Percentiles rank a stretch among this genome's conserved stretches.
Evolutionary conservation across 257 asterid genomes (phyloP).

Genomic region (Jacaranda mimosifolia): DNA sequence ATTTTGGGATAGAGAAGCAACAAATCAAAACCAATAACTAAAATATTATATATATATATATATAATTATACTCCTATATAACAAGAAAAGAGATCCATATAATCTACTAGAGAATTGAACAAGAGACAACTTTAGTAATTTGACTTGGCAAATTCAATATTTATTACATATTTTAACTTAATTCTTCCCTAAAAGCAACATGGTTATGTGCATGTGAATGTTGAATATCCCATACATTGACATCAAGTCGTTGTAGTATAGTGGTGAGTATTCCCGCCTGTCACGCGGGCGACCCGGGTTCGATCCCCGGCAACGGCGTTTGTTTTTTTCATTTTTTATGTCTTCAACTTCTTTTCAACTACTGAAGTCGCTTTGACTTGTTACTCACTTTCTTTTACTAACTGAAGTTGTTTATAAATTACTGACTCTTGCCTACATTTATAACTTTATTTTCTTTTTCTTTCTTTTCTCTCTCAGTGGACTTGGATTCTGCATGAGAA

Average conservation of each 20-base stretch:
- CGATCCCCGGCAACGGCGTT: conserved; percentile 97
- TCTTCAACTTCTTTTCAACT: background rate
- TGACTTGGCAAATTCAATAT: too few species aligned
- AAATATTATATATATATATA: too few species aligned
- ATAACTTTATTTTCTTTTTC: background rate
- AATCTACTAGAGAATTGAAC: too few species aligned
- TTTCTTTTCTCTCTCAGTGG: background rate
- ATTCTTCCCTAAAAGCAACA: too few species aligned
- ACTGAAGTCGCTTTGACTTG: background rate
- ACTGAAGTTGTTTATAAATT: background rate
- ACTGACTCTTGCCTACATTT: background rate
- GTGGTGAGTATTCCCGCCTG: conserved; percentile 99
- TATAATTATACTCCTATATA: too few species aligned
- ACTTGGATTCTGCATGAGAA: background rate
- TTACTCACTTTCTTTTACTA: background rate
- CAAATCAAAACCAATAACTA: too few species aligned
- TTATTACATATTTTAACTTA: too few species aligned
- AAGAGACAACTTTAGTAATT: too few species aligned
- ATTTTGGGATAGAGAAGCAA: too few species aligned
- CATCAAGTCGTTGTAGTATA: conserved; percentile 82
- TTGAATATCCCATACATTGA: too few species aligned
- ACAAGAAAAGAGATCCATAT: too few species aligned
- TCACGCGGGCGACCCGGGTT: conserved; percentile 99
- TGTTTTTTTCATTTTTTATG: background rate
- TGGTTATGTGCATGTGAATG: too few species aligned